These are phyloP conservation scores for Elymus sibiricus DNA, from an alignment of 176 grass and related monocot species.

Conservation along the genomic window DNA sequence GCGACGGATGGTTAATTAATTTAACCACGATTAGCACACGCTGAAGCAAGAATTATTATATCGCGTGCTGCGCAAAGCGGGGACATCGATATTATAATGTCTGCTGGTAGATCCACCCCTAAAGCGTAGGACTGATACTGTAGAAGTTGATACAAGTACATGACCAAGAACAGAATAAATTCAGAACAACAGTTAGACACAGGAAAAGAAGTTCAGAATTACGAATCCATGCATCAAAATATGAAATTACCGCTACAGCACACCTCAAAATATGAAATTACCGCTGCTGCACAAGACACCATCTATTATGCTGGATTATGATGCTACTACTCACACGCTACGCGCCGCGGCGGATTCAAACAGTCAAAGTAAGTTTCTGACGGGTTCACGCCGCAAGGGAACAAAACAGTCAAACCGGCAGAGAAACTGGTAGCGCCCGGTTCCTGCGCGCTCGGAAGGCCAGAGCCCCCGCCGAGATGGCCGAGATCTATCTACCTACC, in stretches of 20 bases:
- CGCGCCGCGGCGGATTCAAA: background rate
- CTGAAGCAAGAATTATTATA: conserved; percentile 26
- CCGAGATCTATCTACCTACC: conserved; percentile 6
- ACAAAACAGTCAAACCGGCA: background rate
- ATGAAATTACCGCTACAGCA: background rate
- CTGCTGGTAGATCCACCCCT: background rate
- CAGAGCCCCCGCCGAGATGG: background rate
- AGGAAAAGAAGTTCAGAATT: background rate
- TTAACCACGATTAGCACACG: background rate
- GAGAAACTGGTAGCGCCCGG: background rate
- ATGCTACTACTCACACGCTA: background rate
- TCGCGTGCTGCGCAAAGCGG: conserved; percentile 17
- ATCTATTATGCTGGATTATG: no score
- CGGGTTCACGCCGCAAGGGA: background rate
- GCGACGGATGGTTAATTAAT: background rate
- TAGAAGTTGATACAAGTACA: background rate
- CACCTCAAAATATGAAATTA: no score
- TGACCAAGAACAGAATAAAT: background rate
- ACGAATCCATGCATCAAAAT: background rate
- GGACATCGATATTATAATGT: conserved; percentile 30
- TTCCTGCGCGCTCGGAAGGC: background rate
- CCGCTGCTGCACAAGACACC: no score
- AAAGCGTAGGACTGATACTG: background rate
- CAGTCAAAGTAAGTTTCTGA: background rate
- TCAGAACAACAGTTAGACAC: background rate